These are phyloP conservation scores for Naegleria fowleri DNA, from an alignment of 208 protist genomes.

Conservation along the genomic window DNA sequence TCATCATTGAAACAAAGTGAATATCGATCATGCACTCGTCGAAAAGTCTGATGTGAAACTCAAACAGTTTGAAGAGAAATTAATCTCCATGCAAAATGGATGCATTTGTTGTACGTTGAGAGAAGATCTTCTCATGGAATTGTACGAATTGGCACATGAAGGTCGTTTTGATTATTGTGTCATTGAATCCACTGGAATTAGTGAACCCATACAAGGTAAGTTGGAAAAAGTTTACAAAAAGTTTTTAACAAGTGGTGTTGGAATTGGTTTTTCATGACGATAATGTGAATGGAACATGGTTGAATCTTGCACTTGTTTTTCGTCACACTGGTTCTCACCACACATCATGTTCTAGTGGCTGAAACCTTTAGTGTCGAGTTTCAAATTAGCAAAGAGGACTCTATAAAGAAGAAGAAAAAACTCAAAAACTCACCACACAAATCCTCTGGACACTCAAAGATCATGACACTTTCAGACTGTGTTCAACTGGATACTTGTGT, in stretches of 20 bases:
- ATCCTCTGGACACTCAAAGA: too few species aligned
- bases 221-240: too few species aligned
- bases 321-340: too few species aligned
- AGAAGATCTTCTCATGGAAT: conserved; percentile 58
- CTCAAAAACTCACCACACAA: too few species aligned
- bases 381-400: conserved; percentile 30
- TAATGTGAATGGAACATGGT: too few species aligned
- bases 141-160: conserved; percentile 48
- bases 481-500: conserved; percentile 55
- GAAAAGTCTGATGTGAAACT: conserved; percentile 35
- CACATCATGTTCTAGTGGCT: too few species aligned
- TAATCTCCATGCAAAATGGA: conserved; percentile 50
- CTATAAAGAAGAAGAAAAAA: background rate
- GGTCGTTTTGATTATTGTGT: conserved; percentile 61
- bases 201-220: conserved; percentile 53
- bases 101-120: conserved; percentile 72
- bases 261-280: too few species aligned
- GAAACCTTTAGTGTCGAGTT: conserved; percentile 53
- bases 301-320: too few species aligned
- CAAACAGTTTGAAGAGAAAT: conserved; percentile 49
- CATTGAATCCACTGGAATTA: conserved; percentile 59
- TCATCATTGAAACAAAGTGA: conserved; percentile 36
- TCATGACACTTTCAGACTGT: background rate
- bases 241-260: too few species aligned
- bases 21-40: conserved; percentile 57